Percentiles rank a stretch among this genome's conserved stretches.
phyloP scores from a whole-genome alignment of 345 rosid genomes.

The Limnanthes douglasii region DNA sequence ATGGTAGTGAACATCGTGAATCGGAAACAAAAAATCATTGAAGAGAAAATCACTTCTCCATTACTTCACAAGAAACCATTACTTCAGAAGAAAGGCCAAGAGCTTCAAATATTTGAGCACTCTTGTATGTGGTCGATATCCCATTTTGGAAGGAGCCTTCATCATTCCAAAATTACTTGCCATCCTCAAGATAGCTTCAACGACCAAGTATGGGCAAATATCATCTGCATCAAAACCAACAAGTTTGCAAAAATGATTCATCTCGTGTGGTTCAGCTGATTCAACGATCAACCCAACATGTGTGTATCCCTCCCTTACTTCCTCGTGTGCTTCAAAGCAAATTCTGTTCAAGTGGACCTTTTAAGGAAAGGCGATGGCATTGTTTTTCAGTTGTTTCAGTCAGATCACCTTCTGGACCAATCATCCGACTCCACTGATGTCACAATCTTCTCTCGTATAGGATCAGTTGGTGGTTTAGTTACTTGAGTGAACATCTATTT shows the following conservation, averaged over 20 bases:
- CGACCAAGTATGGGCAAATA: conserved; percentile 82
- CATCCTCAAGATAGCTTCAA: conserved; percentile 73
- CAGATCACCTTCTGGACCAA: conserved; percentile 98
- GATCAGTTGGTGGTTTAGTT: conserved; percentile 98
- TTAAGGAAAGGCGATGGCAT: conserved; percentile 87
- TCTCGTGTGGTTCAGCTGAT: conserved; percentile 98
- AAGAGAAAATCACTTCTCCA: conserved; percentile 90
- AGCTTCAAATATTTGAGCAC: conserved; percentile 99
- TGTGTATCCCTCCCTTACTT: conserved; percentile 81
- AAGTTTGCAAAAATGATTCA: conserved; percentile 95
- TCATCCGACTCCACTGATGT: conserved; percentile 99
- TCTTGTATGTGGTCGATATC: conserved; percentile 97
- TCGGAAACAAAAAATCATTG: too few species aligned
- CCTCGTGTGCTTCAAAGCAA: conserved; percentile 74
- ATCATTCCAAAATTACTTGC: conserved; percentile 99
- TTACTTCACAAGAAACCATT: too few species aligned
- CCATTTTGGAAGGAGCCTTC: conserved; percentile 99
- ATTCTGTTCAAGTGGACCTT: conserved; percentile 83
- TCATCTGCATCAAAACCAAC: conserved; percentile 98
- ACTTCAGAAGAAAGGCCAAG: conserved; percentile 93
- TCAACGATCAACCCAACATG: conserved; percentile 82
- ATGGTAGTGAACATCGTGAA: too few species aligned
- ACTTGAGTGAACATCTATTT: conserved; percentile 99
- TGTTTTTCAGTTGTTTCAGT: conserved; percentile 97
- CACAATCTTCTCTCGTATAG: conserved; percentile 95